Evolutionary conservation across 75 land plant species (phyloP), one percentile per base, ranked within the genome.

Genomic region (Azolla pinnata): DNA sequence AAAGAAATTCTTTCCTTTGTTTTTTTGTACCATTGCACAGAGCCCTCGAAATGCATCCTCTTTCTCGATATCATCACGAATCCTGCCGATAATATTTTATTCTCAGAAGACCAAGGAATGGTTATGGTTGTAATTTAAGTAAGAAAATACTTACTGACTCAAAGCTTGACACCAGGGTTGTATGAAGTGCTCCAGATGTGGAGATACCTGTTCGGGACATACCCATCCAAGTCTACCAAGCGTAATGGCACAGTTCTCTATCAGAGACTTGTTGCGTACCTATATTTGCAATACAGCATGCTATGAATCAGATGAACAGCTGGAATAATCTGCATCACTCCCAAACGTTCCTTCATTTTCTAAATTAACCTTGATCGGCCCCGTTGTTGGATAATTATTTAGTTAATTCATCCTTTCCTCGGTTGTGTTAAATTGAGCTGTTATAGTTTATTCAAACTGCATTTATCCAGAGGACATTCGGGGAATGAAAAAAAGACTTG

Each of bases 191-290:
- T 90, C 99, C 88, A 86, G 79, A 52, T 86, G 99, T 8, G 91
- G 99, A 42, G 99, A 71, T 0, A 95, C 88, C 44, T 83, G 64
- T 62, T 90, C 97, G 38, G 99, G 99, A 52, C 97, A 95, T 23
- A 90, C 97, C 99, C 99, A 95, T 14, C 79, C 90, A 56, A 95
- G 76, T 54, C 99, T 81, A 27, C 99, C 99, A 28, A 95, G 77
- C 8, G 99, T 95, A 16, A 95, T 95, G 32, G 99, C 99, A 82
- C 97, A 79, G 53, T 95, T 95, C 65, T 95, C 99, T 57, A 89
- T 48, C 16, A 95, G 79, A 31, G 99, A 95, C 44, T 86, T 95
- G 65, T 95, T 85, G 2, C 86, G 62, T 25, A 80, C 81, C 99
- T 89, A 69, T 14, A 46, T 23, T 2, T 47, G 46, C 64, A 73